These are phyloP conservation scores for Clitocybe nebularis DNA, from an alignment of 1,284 basidiomycete genomes.

Conservation along the genomic window DNA sequence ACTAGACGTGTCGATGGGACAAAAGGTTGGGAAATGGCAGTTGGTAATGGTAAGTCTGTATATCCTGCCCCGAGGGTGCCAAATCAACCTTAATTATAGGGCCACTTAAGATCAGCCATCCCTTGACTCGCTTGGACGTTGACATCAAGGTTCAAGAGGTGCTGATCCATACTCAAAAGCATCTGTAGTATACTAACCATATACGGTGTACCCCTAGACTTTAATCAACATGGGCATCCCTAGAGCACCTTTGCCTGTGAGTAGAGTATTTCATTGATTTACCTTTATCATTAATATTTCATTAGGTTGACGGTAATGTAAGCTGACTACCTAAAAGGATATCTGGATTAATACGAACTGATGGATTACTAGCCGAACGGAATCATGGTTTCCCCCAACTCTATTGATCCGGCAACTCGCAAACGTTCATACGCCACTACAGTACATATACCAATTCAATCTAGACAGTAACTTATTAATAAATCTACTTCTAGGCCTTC, in stretches of 20 bases:
- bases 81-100: neutral
- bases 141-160: conserved; percentile 10
- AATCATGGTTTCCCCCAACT: conserved; percentile 6
- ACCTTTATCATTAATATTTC: neutral
- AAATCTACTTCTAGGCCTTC: neutral
- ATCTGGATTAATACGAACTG: neutral
- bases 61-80: neutral
- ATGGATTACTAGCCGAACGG: conserved; percentile 3
- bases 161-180: neutral
- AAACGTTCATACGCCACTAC: conserved; percentile 1
- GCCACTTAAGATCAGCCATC: conserved; percentile 5
- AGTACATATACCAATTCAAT: too few species aligned
- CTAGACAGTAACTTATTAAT: too few species aligned
- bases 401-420: neutral
- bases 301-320: conserved; percentile 8
- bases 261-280: neutral
- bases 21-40: conserved; percentile 1
- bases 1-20: conserved; percentile 3
- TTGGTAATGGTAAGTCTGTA: neutral
- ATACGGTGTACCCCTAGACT: neutral
- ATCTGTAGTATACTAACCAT: neutral
- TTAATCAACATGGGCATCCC: conserved; percentile 5
- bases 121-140: conserved; percentile 1
- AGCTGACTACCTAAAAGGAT: neutral
- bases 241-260: conserved; percentile 3